Conservation (phyloP, 1,284 basidiomycete genomes). For the Melampsora americana region DNA sequence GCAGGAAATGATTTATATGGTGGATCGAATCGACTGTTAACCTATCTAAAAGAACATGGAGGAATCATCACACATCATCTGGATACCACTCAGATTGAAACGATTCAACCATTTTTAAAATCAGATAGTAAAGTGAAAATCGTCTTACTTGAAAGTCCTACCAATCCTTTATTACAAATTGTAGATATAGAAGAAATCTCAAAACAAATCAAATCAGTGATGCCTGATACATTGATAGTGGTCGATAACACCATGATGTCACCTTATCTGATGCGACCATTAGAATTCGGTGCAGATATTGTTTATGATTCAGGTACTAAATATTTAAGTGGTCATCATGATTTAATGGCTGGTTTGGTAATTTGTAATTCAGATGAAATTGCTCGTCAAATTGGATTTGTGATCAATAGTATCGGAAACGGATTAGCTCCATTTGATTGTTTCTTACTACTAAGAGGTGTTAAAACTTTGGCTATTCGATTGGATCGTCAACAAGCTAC, state of each 20-base stretch:
- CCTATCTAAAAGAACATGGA: constrained; percentile 77
- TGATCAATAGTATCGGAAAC: constrained; percentile 96
- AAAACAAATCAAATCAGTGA: constrained; percentile 72
- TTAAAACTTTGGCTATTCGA: constrained; percentile 93
- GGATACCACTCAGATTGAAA: constrained; percentile 76
- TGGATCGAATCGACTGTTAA: constrained; percentile 88
- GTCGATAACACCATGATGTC: constrained; percentile 99
- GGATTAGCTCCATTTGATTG: constrained; percentile 91
- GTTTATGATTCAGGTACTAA: constrained; percentile 98
- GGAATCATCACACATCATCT: constrained; percentile 89
- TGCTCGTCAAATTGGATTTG: constrained; percentile 82
- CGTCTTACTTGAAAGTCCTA: constrained; percentile 95
- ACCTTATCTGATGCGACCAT: constrained; percentile 90
- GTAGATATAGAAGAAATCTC: constrained; percentile 81
- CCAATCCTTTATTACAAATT: constrained; percentile 95
- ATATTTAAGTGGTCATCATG: constrained; percentile 96
- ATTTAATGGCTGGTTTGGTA: constrained; percentile 95
- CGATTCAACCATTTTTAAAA: constrained; percentile 66
- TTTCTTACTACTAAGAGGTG: constrained; percentile 90
- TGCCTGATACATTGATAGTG: constrained; percentile 75
- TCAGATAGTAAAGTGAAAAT: constrained; percentile 69
- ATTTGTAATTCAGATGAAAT: constrained; percentile 88
- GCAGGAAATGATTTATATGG: constrained; percentile 96
- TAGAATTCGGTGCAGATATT: constrained; percentile 92
- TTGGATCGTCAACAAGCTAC: constrained; percentile 91